These are phyloP conservation scores for Ascodesmis nigricans DNA, from an alignment of 495 filamentous ascomycete genomes.

Conservation along the genomic window DNA sequence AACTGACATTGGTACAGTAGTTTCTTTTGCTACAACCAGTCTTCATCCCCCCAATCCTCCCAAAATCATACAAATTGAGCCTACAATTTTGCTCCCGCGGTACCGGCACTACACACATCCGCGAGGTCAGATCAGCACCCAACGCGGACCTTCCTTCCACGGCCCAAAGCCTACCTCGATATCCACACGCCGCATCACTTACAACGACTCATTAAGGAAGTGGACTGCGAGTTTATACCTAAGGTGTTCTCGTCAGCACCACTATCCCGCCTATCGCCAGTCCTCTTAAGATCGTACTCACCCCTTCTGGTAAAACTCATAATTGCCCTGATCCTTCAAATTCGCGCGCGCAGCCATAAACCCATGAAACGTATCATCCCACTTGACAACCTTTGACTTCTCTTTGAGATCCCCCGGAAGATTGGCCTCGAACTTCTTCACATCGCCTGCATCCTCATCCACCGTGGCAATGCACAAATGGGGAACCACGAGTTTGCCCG, in stretches of 20 bases:
- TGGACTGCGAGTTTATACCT: constrained; percentile 10
- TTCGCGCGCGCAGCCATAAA: constrained; percentile 41
- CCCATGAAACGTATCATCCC: constrained; percentile 33
- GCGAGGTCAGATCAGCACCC: too few species aligned
- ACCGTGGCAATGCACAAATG: constrained; percentile 33
- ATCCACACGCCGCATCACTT: too few species aligned
- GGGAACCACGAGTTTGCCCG: constrained; percentile 28
- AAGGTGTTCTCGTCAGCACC: neutral
- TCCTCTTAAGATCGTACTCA: constrained; percentile 19
- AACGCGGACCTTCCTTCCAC: too few species aligned
- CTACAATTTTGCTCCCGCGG: too few species aligned
- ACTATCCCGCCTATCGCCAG: neutral
- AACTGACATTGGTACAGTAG: too few species aligned
- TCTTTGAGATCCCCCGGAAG: constrained; percentile 14
- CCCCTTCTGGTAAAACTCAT: constrained; percentile 32
- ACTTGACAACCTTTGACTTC: constrained; percentile 29
- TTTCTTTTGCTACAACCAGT: too few species aligned
- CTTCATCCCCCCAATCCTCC: too few species aligned
- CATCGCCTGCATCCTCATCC: constrained; percentile 28
- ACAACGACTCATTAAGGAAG: constrained; percentile 8
- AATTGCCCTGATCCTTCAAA: constrained; percentile 28
- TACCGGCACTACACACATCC: too few species aligned
- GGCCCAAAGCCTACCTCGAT: too few species aligned
- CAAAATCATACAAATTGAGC: too few species aligned
- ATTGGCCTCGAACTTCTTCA: constrained; percentile 23